These are phyloP conservation scores for Aureobasidium sp. DNA, from an alignment of 2,329 filamentous ascomycete species.

Conservation along the genomic window DNA sequence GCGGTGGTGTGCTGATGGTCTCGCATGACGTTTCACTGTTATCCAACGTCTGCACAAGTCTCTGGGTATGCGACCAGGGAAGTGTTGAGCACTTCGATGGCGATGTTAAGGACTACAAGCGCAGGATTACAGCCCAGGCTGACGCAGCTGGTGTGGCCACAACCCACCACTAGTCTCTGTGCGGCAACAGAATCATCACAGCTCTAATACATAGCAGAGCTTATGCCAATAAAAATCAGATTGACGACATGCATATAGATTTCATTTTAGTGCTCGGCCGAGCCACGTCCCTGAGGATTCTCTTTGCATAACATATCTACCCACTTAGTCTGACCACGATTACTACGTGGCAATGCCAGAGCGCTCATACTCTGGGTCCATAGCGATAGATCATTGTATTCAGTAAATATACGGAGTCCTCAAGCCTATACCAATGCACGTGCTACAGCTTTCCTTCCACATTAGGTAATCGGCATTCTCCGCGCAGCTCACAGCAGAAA, in stretches of 20 bases:
- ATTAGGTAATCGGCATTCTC: constrained; percentile 4
- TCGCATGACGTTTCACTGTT: constrained; percentile 99
- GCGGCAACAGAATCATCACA: not conserved
- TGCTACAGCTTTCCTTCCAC: not conserved
- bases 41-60: constrained; percentile 85
- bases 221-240: not conserved
- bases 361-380: not conserved
- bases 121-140: constrained; percentile 83
- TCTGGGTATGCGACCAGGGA: constrained; percentile 95
- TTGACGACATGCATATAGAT: not conserved
- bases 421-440: not conserved
- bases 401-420: not conserved
- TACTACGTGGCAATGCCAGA: not conserved
- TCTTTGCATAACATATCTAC: not conserved
- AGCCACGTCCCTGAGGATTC: not conserved
- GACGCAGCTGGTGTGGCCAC: constrained; percentile 80
- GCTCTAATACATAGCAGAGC: not conserved
- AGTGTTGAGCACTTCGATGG: constrained; percentile 94
- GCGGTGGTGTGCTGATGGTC: constrained; percentile 96
- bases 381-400: too few species aligned
- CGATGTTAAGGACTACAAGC: constrained; percentile 96
- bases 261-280: too few species aligned
- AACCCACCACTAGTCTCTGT: constrained; percentile 27
- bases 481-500: constrained; percentile 4
- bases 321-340: not conserved